A percentile compares a stretch with the other conserved stretches of the same genome.
Conservation (phyloP, 1,284 basidiomycete genomes). For the Cutaneotrichosporon daszewskae region DNA sequence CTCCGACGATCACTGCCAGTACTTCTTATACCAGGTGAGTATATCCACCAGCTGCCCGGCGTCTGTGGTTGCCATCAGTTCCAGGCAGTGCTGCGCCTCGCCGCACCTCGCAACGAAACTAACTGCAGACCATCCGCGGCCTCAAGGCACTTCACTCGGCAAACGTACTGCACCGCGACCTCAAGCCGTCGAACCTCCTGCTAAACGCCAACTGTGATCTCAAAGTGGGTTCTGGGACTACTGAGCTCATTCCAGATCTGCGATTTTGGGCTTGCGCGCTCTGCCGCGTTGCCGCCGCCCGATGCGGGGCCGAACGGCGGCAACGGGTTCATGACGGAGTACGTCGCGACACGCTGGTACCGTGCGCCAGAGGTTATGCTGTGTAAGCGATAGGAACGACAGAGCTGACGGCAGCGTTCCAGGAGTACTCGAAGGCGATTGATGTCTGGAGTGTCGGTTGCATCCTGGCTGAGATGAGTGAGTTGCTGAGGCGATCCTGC, state of each 20-base stretch:
- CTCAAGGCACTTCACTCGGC: constrained; percentile 89
- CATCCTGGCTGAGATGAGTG: constrained; percentile 82
- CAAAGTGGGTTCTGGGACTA: constrained; percentile 55
- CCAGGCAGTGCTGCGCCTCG: too few species aligned
- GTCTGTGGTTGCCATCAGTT: too few species aligned
- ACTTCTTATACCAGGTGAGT: constrained; percentile 84
- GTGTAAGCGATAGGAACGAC: constrained; percentile 44
- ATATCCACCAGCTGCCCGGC: not conserved
- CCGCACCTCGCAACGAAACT: not conserved
- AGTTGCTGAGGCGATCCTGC: constrained; percentile 13
- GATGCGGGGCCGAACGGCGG: constrained; percentile 69
- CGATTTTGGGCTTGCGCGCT: constrained; percentile 87
- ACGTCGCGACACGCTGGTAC: constrained; percentile 90
- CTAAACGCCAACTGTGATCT: constrained; percentile 93
- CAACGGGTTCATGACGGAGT: constrained; percentile 90
- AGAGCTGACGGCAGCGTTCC: constrained; percentile 57
- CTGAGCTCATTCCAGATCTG: constrained; percentile 55
- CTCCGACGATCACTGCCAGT: constrained; percentile 88
- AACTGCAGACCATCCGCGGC: constrained; percentile 67
- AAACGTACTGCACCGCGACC: constrained; percentile 84
- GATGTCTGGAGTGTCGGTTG: constrained; percentile 93
- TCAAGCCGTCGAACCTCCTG: constrained; percentile 88
- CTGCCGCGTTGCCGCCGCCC: constrained; percentile 65
- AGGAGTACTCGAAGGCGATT: constrained; percentile 86
- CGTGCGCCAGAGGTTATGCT: constrained; percentile 93